A percentile compares a stretch with the other conserved stretches of the same genome.
Conservation (phyloP, 2,329 filamentous ascomycete species). For the Fusarium bulbicola region DNA sequence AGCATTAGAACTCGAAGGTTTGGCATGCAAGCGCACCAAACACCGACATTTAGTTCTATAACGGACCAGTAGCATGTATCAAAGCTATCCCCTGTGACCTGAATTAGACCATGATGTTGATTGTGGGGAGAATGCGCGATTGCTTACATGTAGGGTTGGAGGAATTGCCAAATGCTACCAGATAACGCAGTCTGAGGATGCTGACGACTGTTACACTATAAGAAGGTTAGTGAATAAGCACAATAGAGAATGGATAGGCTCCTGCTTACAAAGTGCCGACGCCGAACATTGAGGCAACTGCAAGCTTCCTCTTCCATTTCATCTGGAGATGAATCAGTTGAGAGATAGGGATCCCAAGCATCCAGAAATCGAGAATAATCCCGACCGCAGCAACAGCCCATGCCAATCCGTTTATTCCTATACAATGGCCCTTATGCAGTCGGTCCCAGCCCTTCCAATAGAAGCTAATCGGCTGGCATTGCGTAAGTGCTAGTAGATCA, state of each 20-base stretch:
- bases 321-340: not conserved
- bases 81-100: not conserved
- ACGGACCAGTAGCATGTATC: constrained; percentile 17
- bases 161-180: constrained; percentile 7
- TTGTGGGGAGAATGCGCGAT: no score
- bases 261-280: constrained; percentile 4
- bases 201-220: constrained; percentile 4
- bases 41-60: not conserved
- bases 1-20: not conserved
- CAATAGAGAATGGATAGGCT: accelerated
- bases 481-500: not conserved
- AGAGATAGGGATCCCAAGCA: not conserved
- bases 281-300: not conserved
- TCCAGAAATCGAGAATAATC: constrained; percentile 1
- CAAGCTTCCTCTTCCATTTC: constrained; percentile 15
- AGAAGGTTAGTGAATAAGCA: not conserved
- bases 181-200: constrained; percentile 3
- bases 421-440: not conserved
- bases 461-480: constrained; percentile 12
- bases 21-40: constrained; percentile 8
- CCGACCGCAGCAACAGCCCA: constrained; percentile 14
- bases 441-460: constrained; percentile 16
- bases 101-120: not conserved
- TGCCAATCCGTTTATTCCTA: constrained; percentile 3
- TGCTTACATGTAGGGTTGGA: constrained; percentile 12